These are phyloP conservation scores for Reutealis trisperma DNA, from an alignment of 345 rosid genomes.

Conservation along the genomic window DNA sequence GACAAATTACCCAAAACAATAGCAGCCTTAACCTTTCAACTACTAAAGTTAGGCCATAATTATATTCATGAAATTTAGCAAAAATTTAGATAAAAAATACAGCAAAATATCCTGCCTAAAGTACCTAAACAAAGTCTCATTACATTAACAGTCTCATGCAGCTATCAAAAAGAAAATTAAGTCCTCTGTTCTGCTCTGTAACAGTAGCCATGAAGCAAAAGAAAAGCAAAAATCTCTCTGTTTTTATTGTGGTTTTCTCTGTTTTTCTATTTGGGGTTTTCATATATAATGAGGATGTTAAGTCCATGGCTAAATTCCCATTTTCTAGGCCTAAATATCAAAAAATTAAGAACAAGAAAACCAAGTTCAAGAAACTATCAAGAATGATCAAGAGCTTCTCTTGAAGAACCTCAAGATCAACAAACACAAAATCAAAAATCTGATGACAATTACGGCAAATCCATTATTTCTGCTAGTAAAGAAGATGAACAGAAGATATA, in stretches of 20 bases:
- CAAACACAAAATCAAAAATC: conserved; percentile 18
- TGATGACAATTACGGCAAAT: conserved; percentile 21
- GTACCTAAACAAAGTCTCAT: too few relatives aligned
- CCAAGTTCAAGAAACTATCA: conserved; percentile 42
- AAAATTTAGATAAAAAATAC: too few relatives aligned
- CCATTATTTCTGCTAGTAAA: conserved; percentile 3
- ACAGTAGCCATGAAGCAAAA: conserved; percentile 64
- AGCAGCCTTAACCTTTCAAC: too few relatives aligned
- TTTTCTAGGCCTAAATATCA: conserved; percentile 56
- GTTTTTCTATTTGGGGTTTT: conserved; percentile 60
- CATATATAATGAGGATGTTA: conserved; percentile 37
- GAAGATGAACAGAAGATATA: conserved; percentile 38
- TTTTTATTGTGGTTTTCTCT: conserved; percentile 57
- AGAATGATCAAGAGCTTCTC: conserved; percentile 42
- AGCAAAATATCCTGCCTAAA: too few relatives aligned
- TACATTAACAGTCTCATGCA: too few relatives aligned
- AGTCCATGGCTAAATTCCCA: conserved; percentile 68
- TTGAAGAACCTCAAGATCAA: conserved; percentile 26
- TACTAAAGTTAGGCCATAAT: too few relatives aligned
- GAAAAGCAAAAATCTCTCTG: conserved; percentile 59
- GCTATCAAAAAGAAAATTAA: conserved; percentile 38
- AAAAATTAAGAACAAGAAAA: conserved; percentile 32
- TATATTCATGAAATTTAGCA: too few relatives aligned
- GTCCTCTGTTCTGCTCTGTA: conserved; percentile 36
- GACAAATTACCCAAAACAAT: too few relatives aligned